Percentiles rank a stretch among this genome's conserved stretches.
phyloP scores from a whole-genome alignment of 2,329 filamentous ascomycete genomes.

The Botrytis galanthina region DNA sequence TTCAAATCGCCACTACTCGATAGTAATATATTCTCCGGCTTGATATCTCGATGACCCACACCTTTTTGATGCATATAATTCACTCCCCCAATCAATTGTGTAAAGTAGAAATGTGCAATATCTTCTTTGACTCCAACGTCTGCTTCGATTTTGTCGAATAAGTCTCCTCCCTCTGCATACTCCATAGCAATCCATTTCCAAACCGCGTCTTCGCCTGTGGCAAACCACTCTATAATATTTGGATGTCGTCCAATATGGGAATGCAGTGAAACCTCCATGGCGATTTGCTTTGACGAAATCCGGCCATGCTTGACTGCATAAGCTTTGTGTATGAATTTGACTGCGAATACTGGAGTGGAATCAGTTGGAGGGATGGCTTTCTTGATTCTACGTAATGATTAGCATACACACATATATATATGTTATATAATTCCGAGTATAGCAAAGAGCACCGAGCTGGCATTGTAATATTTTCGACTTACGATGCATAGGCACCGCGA shows the following conservation, averaged over 20 bases:
- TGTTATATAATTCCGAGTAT: not conserved
- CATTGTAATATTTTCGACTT: conserved; percentile 37
- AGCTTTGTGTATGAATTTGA: conserved; percentile 98
- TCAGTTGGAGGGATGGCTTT: conserved; percentile 78
- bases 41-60: conserved; percentile 86
- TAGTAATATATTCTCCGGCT: conserved; percentile 93
- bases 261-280: conserved; percentile 89
- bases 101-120: conserved; percentile 95
- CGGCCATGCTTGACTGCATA: conserved; percentile 88
- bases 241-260: conserved; percentile 83
- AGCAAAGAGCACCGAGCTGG: not conserved
- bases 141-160: conserved; percentile 99
- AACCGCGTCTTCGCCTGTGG: conserved; percentile 75
- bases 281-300: conserved; percentile 83
- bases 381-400: conserved; percentile 53
- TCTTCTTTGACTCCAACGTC: conserved; percentile 93
- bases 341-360: conserved; percentile 78
- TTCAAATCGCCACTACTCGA: conserved; percentile 84
- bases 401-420: conserved; percentile 16
- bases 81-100: conserved; percentile 84
- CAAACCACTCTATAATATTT: conserved; percentile 92
- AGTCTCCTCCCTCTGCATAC: conserved; percentile 87
- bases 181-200: conserved; percentile 99
- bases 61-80: conserved; percentile 96
- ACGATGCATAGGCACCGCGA: conserved; percentile 97